A percentile compares a stretch with the other conserved stretches of the same genome.
These are phyloP conservation scores for Heliosperma pusillum DNA, from an alignment of 148 eudicot species.

Conservation along the genomic window DNA sequence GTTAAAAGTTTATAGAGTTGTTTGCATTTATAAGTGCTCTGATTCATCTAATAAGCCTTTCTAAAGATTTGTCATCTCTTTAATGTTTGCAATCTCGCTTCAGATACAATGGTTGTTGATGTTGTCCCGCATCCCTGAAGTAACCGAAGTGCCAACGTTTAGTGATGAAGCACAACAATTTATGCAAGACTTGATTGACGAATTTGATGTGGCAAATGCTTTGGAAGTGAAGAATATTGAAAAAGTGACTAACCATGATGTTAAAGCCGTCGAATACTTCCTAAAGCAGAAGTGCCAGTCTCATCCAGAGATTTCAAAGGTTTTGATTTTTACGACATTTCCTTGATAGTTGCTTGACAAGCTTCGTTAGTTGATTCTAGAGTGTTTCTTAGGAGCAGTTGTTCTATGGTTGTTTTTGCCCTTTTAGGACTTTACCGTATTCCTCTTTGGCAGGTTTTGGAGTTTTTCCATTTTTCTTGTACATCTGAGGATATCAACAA, in stretches of 20 bases:
- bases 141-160: slow-evolving; percentile 74
- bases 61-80: not conserved
- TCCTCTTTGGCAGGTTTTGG: slow-evolving; percentile 55
- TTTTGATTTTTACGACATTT: slow-evolving; percentile 16
- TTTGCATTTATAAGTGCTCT: not conserved
- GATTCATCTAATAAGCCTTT: not conserved
- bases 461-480: slow-evolving; percentile 96
- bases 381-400: not conserved
- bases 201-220: slow-evolving; percentile 65
- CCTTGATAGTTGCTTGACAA: not conserved
- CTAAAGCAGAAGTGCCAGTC: slow-evolving; percentile 76
- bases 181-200: slow-evolving; percentile 58
- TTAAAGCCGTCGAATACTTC: slow-evolving; percentile 93
- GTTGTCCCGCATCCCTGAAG: slow-evolving; percentile 70
- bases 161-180: slow-evolving; percentile 50
- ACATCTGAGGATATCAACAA: slow-evolving; percentile 98
- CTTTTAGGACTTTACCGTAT: not conserved
- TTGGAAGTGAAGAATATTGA: slow-evolving; percentile 79
- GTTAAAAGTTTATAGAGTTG: too few relatives aligned
- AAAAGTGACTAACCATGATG: slow-evolving; percentile 91
- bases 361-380: not conserved
- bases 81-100: slow-evolving; percentile 1
- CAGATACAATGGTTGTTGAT: slow-evolving; percentile 86
- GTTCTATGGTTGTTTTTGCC: not conserved
- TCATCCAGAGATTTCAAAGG: slow-evolving; percentile 77